A percentile compares a stretch with the other conserved stretches of the same genome.
Conservation (phyloP, 2,329 filamentous ascomycete genomes). For the Tolypocladium ovalisporum region DNA sequence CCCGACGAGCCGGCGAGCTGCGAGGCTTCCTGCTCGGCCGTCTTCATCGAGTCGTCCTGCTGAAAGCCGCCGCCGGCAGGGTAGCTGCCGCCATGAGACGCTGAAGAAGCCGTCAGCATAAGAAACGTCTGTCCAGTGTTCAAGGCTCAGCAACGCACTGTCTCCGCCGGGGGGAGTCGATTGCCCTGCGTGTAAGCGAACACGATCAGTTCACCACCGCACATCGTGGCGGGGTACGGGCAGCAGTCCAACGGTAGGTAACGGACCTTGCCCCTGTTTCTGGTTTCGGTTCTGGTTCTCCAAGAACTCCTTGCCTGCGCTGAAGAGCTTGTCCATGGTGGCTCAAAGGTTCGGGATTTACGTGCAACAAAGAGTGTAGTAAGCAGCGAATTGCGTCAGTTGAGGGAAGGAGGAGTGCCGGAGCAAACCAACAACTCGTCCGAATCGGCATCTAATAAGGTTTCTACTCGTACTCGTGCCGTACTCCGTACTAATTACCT, state of each 20-base stretch:
- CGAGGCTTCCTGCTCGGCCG: conserved; percentile 36
- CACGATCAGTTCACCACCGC: neutral
- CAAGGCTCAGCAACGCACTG: conserved; percentile 3
- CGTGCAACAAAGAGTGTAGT: neutral
- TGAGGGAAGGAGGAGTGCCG: neutral
- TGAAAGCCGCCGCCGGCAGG: conserved; percentile 1
- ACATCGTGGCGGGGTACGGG: neutral
- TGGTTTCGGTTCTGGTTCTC: conserved; percentile 15
- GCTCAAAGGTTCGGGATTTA: neutral
- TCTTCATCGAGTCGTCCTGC: conserved; percentile 17
- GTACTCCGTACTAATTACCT: no score
- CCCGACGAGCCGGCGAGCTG: conserved; percentile 34
- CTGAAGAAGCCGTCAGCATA: neutral
- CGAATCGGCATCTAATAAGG: neutral
- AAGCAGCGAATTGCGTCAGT: neutral
- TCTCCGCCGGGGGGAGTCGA: conserved; percentile 4
- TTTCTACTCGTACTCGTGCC: no score
- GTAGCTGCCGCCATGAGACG: conserved; percentile 7
- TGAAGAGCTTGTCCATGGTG: conserved; percentile 28
- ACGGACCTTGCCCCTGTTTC: conserved; percentile 6
- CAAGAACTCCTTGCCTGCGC: conserved; percentile 25
- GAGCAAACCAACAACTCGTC: neutral
- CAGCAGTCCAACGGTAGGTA: neutral
- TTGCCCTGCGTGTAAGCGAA: neutral
- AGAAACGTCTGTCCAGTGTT: neutral